Base-by-base conservation (phyloP, 257 asterid genomes). In the Solanum dulcamara region DNA sequence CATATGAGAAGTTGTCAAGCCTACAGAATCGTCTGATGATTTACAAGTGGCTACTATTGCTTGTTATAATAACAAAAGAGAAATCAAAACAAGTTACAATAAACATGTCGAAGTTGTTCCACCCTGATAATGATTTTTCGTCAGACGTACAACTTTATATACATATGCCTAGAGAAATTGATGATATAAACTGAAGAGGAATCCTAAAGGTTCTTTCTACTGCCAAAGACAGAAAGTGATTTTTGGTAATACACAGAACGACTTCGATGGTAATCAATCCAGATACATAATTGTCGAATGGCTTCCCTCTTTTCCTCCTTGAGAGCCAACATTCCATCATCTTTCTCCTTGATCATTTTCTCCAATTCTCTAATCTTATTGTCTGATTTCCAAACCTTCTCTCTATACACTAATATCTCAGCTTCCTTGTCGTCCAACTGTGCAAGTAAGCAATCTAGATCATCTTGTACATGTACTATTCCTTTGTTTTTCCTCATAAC, bases 261-360 rank as follows among this genome's bases (percentile, higher is more conserved):
- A 22, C 93, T 89, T 20, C 93, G 88, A 22, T 95, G 99, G 88
- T 96, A 92, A 86, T 96, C 99, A n/a, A 94, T 95, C 98, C 94
- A 93, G 17, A 96, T 93, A 74, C 99, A 96, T 4, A 96, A 86
- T 86, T 96, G 98, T 85, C 98, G 92, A 44, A 96, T 96, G 26
- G 99, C 98, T 87, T 96, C 99, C 83, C 95, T 90, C 70, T 96
- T 96, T 89, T 95, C 97, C 87, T 94, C 98, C 83, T 89, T 86
- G 15, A 93, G 90, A 33, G 87, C 93, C 24, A 93, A 40, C 93
- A 89, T 89, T 3, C 86, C 92, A 37, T 94, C 98, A 13, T 94
- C 98, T 48, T 81, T 90, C 70, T 91, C 94, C 81, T 91, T 89
- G 2, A 93, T 71, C 81, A 83, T 55, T 75, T 91, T 94, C 91